Evolutionary conservation across 768 basidiomycete species (phyloP).

Genomic region (Mycena vitilis): DNA sequence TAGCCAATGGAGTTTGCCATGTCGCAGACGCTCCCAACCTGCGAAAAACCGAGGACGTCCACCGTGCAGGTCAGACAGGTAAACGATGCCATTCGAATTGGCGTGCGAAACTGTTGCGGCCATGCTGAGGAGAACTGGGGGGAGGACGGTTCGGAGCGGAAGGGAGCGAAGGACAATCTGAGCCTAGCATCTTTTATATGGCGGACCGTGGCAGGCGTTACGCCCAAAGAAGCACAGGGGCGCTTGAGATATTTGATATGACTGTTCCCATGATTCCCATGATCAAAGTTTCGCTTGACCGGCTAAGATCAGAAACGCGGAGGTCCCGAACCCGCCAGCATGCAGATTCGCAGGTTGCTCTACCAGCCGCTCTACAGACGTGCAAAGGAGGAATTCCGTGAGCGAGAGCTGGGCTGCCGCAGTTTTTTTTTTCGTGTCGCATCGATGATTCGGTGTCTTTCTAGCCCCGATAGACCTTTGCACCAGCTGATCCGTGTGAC

Average conservation of each 20-base stretch:
- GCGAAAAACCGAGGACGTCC: slow-evolving; percentile 1
- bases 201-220: background rate
- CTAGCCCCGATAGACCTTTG: no score
- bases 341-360: no score
- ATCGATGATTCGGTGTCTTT: no score
- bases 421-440: no score
- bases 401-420: no score
- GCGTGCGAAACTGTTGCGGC: slow-evolving; percentile 20
- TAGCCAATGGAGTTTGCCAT: slow-evolving; percentile 58
- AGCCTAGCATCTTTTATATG: slow-evolving; percentile 2
- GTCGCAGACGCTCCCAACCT: slow-evolving; percentile 31
- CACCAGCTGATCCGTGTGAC: no score
- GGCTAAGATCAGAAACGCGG: background rate
- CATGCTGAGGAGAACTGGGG: slow-evolving; percentile 1
- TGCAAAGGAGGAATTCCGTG: no score
- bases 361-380: no score
- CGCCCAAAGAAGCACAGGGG: background rate
- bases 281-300: background rate
- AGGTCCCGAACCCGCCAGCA: no score
- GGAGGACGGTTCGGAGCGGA: background rate
- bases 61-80: slow-evolving; percentile 16
- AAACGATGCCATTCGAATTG: slow-evolving; percentile 19
- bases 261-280: slow-evolving; percentile 6
- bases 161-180: background rate
- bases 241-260: slow-evolving; percentile 1